A percentile compares a stretch with the other conserved stretches of the same genome.
phyloP scores from a whole-genome alignment of 805 yeast species.

The Cyberlindnera samutprakarnensis region DNA sequence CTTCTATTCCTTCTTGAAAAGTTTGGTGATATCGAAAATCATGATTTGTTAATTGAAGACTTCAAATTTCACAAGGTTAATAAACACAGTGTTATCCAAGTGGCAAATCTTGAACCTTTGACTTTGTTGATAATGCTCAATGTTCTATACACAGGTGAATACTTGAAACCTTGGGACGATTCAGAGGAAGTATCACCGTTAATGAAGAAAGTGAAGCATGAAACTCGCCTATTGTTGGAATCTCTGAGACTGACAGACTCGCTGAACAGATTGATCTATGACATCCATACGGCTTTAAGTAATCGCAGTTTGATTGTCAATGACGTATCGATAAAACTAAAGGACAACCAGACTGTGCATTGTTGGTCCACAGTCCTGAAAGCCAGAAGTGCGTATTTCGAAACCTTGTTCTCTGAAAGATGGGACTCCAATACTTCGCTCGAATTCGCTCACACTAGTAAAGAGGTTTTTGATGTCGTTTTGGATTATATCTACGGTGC shows the following conservation, averaged over 20 bases:
- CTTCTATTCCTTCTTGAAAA: conserved; percentile 7
- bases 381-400: conserved; percentile 57
- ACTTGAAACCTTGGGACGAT: conserved; percentile 38
- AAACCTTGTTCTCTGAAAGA: conserved; percentile 42
- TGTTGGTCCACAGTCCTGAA: conserved; percentile 48
- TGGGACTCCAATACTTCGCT: conserved; percentile 38
- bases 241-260: conserved; percentile 11
- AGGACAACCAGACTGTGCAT: conserved; percentile 33
- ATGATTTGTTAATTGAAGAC: conserved; percentile 16
- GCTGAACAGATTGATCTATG: conserved; percentile 6
- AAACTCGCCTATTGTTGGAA: conserved; percentile 8
- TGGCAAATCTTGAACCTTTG: conserved; percentile 11
- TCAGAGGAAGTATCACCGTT: conserved; percentile 4
- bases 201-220: conserved; percentile 4
- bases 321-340: conserved; percentile 40
- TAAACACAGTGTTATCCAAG: conserved; percentile 15
- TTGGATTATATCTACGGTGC: conserved; percentile 53
- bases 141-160: conserved; percentile 41
- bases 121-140: conserved; percentile 36
- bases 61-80: conserved; percentile 7
- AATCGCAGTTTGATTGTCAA: conserved; percentile 5
- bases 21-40: conserved; percentile 26
- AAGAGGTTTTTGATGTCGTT: conserved; percentile 38
- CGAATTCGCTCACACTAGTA: conserved; percentile 36
- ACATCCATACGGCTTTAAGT: conserved; percentile 3